Percentiles rank a stretch among this genome's conserved stretches.
phyloP scores from a whole-genome alignment of 805 yeast species.

The Teunomyces gatunensis region DNA sequence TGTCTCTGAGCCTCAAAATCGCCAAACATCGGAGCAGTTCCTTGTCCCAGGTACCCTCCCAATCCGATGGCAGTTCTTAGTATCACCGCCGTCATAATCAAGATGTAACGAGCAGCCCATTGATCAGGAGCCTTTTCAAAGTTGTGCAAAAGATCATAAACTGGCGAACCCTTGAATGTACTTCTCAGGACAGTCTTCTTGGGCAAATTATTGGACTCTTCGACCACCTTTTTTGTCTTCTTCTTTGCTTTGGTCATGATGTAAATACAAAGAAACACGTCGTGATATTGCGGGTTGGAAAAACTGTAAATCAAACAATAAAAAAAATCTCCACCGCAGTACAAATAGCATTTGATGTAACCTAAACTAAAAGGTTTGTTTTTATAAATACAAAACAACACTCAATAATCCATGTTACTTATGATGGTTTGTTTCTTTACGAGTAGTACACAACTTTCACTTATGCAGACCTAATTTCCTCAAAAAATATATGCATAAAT shows the following conservation, averaged over 20 bases:
- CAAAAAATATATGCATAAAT: no score
- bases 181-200: constrained; percentile 5
- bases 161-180: constrained; percentile 56
- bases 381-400: no score
- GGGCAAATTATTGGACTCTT: neutral
- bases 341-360: neutral
- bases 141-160: constrained; percentile 73
- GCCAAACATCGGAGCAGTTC: constrained; percentile 78
- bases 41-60: constrained; percentile 80
- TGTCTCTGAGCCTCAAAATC: constrained; percentile 98
- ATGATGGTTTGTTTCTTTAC: no score
- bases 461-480: no score
- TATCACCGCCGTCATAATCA: constrained; percentile 68
- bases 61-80: constrained; percentile 83
- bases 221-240: constrained; percentile 8
- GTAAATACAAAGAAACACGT: neutral
- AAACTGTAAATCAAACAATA: neutral
- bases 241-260: constrained; percentile 11
- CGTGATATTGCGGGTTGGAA: constrained; percentile 2
- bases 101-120: constrained; percentile 84
- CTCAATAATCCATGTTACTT: no score
- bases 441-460: no score
- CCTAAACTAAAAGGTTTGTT: no score
- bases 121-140: constrained; percentile 81
- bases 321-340: neutral